Base-by-base conservation (phyloP, 768 basidiomycete genomes). In the Trametes maxima region DNA sequence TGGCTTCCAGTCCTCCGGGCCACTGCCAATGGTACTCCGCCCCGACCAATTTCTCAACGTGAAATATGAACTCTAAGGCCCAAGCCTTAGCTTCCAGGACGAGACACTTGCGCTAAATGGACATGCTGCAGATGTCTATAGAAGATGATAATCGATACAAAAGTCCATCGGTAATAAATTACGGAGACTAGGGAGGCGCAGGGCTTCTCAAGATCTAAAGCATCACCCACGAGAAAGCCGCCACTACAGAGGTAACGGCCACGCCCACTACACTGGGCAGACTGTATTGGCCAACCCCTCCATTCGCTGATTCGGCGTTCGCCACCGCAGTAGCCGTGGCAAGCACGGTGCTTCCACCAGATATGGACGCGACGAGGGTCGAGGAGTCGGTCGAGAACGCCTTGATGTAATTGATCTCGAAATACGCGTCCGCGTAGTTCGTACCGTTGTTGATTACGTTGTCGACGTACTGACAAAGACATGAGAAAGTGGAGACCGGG, bases 331-430 rank as follows among this genome's bases (percentile, higher is more conserved):
- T 58, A 16, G 55, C 44, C 19, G 53, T 50, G 2, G 37, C 42
- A n/a, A 64, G 54, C 13, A 59, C 48, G 22, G 48, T 59, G 16
- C 48, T 48, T 4, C 56, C 56, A 7, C 48, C 53, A 11, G 62
- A 59, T 6, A 64, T 48, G 35, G 53, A 43, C 13, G 62, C 53
- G 35, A 50, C 35, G 33, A 64, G 33, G 42, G 36, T 45, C 0
- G 53, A 49, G 11, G 56, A 33, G 37, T 54, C 42, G 10, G 62
- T 55, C 12, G 62, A 55, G 55, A 85, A 87, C 4, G 83, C 82
- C 14, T 83, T 82, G 54, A 90, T 71, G 63, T 82, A 84, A 45
- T 78, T 76, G 68, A 89, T 77, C 71, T 88, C 86, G 64, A 87
- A 89, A 71, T 81, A 86, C 0, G 83, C 82, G n/a, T 74, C 63